Conservation (phyloP, 805 yeast species). For the Hanseniaspora lindneri region DNA sequence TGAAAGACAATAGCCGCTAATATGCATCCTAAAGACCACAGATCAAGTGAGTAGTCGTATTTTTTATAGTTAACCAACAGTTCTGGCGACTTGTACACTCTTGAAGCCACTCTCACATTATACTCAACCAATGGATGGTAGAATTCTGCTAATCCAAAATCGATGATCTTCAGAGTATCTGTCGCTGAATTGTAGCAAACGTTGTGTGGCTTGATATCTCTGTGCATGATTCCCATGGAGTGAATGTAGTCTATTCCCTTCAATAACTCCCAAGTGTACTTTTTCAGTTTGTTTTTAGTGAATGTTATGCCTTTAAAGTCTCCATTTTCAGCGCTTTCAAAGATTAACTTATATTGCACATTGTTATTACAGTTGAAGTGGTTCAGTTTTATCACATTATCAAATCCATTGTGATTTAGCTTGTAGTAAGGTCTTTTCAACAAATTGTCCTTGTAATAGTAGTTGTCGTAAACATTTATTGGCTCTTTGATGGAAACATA, state of each 20-base stretch:
- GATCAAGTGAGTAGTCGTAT: conserved; percentile 82
- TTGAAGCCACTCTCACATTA: conserved; percentile 85
- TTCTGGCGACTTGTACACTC: conserved; percentile 92
- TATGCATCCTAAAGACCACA: conserved; percentile 93
- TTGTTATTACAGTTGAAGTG: conserved; percentile 40
- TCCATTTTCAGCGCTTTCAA: conserved; percentile 71
- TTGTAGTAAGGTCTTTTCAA: conserved; percentile 19
- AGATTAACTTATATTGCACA: conserved; percentile 75
- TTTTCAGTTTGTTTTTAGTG: conserved; percentile 62
- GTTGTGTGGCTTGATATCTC: conserved; percentile 93
- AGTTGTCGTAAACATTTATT: conserved; percentile 4
- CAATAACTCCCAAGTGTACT: conserved; percentile 67
- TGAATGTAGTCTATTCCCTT: conserved; percentile 82
- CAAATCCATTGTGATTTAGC: conserved; percentile 32
- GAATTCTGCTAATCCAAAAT: conserved; percentile 94
- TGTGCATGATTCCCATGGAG: conserved; percentile 89
- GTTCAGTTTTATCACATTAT: conserved; percentile 57
- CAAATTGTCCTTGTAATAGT: background rate
- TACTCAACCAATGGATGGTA: conserved; percentile 82
- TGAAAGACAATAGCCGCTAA: conserved; percentile 81
- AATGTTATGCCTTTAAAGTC: conserved; percentile 71
- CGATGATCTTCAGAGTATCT: conserved; percentile 64
- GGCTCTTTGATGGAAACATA: background rate
- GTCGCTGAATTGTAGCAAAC: conserved; percentile 82
- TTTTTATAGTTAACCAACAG: conserved; percentile 70